Evolutionary conservation across 495 filamentous ascomycete genomes (phyloP).

Genomic region (Apiosordaria backusii): DNA sequence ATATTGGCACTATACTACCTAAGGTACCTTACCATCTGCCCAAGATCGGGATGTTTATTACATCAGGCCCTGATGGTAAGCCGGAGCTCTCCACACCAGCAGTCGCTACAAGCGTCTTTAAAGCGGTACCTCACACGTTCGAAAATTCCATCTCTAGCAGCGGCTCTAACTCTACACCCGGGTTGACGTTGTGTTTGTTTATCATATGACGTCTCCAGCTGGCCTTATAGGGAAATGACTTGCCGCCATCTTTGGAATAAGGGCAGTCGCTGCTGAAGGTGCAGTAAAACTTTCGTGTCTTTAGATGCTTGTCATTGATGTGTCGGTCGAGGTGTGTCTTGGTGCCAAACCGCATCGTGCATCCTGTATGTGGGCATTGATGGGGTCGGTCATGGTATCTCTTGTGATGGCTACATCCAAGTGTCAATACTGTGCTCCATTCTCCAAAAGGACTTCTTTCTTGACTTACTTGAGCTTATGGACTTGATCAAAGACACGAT

Average conservation of each 20-base stretch:
- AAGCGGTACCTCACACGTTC: too few species aligned
- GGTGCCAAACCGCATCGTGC: conserved; percentile 46
- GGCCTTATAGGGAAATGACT: conserved; percentile 50
- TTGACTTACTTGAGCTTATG: conserved; percentile 50
- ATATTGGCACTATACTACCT: too few species aligned
- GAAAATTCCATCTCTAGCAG: too few species aligned
- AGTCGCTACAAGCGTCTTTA: too few species aligned
- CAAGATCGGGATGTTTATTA: too few species aligned
- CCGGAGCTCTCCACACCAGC: too few species aligned
- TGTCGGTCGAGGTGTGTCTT: conserved; percentile 51
- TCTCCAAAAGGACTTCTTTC: not conserved
- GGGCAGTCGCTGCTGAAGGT: conserved; percentile 41
- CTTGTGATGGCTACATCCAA: conserved; percentile 39
- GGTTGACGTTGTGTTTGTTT: conserved; percentile 47
- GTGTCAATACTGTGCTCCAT: not conserved
- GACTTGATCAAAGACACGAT: conserved; percentile 41
- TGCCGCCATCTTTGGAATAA: conserved; percentile 43
- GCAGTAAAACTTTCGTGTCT: conserved; percentile 48
- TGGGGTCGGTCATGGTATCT: conserved; percentile 48
- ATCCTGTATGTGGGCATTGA: conserved; percentile 40
- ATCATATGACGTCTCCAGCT: conserved; percentile 51
- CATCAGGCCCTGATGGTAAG: too few species aligned
- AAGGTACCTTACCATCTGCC: too few species aligned
- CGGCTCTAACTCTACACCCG: too few species aligned
- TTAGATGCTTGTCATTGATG: conserved; percentile 49